phyloP scores from a whole-genome alignment of 108 stramenopile species.

The Bacterosira constricta region DNA sequence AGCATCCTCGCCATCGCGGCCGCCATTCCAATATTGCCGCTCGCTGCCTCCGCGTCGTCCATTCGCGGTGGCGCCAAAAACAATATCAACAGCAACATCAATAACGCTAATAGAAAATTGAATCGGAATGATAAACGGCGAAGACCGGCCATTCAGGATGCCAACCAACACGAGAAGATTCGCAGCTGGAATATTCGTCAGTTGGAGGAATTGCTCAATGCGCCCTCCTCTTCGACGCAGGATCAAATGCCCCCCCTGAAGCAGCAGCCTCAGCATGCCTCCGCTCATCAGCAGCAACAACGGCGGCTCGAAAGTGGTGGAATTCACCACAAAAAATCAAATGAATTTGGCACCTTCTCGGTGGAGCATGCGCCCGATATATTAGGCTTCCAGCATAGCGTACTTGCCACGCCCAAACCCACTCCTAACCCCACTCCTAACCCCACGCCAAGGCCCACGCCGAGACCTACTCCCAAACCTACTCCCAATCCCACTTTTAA shows the following conservation, averaged over 20 bases:
- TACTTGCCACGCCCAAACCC: too few relatives aligned
- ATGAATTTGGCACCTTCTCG: background rate
- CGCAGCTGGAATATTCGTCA: background rate
- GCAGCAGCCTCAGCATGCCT: too few relatives aligned
- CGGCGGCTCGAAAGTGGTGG: too few relatives aligned
- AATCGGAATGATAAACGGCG: background rate
- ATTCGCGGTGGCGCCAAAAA: background rate
- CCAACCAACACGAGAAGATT: slow-evolving; percentile 17
- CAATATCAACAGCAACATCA: background rate
- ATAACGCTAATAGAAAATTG: background rate
- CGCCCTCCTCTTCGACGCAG: background rate
- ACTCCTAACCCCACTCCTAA: too few relatives aligned
- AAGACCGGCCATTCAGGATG: slow-evolving; percentile 24
- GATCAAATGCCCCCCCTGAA: too few relatives aligned
- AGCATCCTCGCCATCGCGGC: too few relatives aligned
- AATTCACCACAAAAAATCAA: background rate
- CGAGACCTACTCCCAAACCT: too few relatives aligned
- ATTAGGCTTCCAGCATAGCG: background rate
- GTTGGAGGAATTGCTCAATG: background rate
- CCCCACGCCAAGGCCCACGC: too few relatives aligned
- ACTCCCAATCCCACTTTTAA: too few relatives aligned
- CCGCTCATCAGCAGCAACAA: too few relatives aligned
- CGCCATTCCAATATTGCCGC: too few relatives aligned
- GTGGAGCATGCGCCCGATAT: background rate
- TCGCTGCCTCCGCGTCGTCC: background rate